Conservation (phyloP, 495 filamentous ascomycete genomes). For the Penicillium paxilli region DNA sequence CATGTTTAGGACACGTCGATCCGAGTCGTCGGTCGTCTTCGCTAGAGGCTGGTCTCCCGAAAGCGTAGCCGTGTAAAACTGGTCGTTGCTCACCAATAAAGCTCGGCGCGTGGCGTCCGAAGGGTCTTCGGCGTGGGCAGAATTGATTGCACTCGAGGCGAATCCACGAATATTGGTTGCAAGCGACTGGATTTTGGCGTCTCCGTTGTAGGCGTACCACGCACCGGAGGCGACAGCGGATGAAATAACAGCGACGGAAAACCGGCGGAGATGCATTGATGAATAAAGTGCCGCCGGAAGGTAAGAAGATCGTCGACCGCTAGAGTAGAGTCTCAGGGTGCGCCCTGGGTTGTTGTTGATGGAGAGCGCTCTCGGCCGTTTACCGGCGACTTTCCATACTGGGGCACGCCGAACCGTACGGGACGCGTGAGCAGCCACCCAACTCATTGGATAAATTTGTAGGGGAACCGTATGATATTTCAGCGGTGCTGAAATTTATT, state of each 20-base stretch:
- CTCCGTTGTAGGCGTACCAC: constrained; percentile 61
- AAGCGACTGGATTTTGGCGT: constrained; percentile 24
- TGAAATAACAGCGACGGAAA: constrained; percentile 61
- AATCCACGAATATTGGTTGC: constrained; percentile 28
- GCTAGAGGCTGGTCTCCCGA: constrained; percentile 79
- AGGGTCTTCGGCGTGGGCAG: constrained; percentile 31
- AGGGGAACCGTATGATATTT: neutral
- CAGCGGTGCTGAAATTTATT: constrained; percentile 11
- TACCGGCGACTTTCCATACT: constrained; percentile 53
- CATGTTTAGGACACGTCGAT: constrained; percentile 87
- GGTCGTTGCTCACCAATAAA: constrained; percentile 78
- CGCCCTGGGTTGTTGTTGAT: constrained; percentile 48
- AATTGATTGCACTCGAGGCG: constrained; percentile 29
- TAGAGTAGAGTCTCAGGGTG: constrained; percentile 43
- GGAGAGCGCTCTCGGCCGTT: constrained; percentile 42
- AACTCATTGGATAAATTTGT: constrained; percentile 56
- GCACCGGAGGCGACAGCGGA: constrained; percentile 64
- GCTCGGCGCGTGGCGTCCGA: constrained; percentile 36
- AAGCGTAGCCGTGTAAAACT: constrained; percentile 78
- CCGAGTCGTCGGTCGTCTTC: constrained; percentile 80
- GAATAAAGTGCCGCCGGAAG: constrained; percentile 43
- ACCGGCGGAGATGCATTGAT: constrained; percentile 65
- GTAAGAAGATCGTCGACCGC: constrained; percentile 36
- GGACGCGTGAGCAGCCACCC: constrained; percentile 60
- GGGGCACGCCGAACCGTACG: constrained; percentile 60